Conservation (phyloP, 257 asterid species). For the Perilla frutescens region DNA sequence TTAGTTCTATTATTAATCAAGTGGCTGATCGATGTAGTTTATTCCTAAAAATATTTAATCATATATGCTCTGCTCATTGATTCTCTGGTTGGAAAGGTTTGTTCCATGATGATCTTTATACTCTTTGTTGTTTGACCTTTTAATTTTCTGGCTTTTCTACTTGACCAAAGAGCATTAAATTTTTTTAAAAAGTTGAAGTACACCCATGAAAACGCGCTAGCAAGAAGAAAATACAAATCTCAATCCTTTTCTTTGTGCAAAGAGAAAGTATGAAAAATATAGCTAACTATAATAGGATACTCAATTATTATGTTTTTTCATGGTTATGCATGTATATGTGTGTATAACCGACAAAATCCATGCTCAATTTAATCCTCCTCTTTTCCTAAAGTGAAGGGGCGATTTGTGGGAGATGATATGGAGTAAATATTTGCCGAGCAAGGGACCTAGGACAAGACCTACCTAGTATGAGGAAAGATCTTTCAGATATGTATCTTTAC, state of each 20-base stretch:
- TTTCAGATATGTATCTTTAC: background rate
- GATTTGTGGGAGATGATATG: background rate
- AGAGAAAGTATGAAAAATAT: background rate
- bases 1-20: constrained; percentile 18
- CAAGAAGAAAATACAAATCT: too few species aligned
- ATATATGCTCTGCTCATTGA: constrained; percentile 16
- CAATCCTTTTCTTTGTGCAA: too few species aligned
- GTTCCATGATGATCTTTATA: constrained; percentile 12
- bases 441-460: constrained; percentile 10
- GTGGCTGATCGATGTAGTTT: constrained; percentile 1
- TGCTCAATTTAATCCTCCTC: background rate
- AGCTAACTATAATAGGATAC: background rate
- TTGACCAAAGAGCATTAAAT: background rate
- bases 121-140: constrained; percentile 26
- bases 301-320: background rate
- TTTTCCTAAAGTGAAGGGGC: constrained; percentile 20
- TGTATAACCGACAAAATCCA: background rate
- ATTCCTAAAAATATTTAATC: background rate
- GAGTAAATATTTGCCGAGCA: constrained; percentile 12
- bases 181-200: too few species aligned
- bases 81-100: constrained; percentile 27
- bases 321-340: background rate
- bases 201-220: too few species aligned
- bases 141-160: constrained; percentile 8
- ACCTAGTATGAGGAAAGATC: constrained; percentile 26